Evolutionary conservation across 2,329 filamentous ascomycete species (phyloP).

Genomic region (Cytospora piceicola): DNA sequence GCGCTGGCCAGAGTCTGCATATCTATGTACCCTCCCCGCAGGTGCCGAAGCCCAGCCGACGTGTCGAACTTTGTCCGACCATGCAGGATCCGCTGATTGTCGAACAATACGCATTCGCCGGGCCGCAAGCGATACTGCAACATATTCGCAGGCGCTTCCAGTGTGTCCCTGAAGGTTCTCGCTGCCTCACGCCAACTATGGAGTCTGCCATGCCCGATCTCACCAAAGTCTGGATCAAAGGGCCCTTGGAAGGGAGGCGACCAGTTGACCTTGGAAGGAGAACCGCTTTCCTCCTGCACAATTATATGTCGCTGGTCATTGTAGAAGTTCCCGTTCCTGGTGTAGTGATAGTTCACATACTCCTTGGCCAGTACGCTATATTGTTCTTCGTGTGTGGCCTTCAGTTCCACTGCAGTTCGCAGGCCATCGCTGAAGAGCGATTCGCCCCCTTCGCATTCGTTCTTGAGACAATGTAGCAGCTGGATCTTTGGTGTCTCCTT

Average conservation of each 20-base stretch:
- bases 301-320: constrained; percentile 66
- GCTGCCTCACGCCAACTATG: constrained; percentile 53
- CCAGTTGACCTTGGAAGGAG: constrained; percentile 4
- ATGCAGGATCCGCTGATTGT: constrained; percentile 85
- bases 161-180: constrained; percentile 57
- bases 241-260: constrained; percentile 19
- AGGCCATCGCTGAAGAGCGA: constrained; percentile 84
- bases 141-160: constrained; percentile 63
- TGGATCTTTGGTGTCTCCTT: constrained; percentile 79
- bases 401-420: constrained; percentile 56
- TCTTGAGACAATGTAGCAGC: constrained; percentile 85
- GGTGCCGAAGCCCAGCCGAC: constrained; percentile 70
- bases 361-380: constrained; percentile 47
- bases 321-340: constrained; percentile 68
- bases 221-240: neutral
- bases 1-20: constrained; percentile 40
- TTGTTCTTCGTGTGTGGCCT: constrained; percentile 28
- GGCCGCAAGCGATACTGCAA: constrained; percentile 74
- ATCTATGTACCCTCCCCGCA: constrained; percentile 84
- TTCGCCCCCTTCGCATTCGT: constrained; percentile 77
- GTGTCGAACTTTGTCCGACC: constrained; percentile 77
- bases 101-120: constrained; percentile 92
- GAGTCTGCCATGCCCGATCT: neutral
- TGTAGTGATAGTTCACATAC: constrained; percentile 62
- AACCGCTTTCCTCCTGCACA: constrained; percentile 46